phyloP scores from a whole-genome alignment of 441 rosid species.

The Monsonia emarginata region DNA sequence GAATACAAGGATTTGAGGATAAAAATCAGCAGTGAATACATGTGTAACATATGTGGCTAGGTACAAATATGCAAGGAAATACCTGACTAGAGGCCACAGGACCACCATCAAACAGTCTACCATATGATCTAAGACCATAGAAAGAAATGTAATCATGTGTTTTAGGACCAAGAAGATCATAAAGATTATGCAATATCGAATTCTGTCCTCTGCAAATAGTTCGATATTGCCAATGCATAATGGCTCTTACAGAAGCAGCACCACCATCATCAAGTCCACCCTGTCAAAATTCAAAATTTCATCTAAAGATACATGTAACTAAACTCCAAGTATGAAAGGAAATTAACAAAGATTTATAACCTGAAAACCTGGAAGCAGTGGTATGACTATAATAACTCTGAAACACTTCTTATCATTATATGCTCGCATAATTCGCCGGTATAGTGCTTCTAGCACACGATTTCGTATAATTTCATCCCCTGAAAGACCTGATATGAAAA shows the following conservation, averaged over 20 bases:
- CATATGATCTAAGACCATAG: constrained; percentile 84
- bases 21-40: neutral
- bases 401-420: constrained; percentile 73
- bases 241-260: constrained; percentile 97
- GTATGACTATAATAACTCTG: constrained; percentile 83
- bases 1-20: neutral
- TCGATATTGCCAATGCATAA: constrained; percentile 98
- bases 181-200: constrained; percentile 77
- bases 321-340: constrained; percentile 12
- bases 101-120: constrained; percentile 76
- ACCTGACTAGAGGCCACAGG: constrained; percentile 94
- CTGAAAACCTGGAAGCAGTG: constrained; percentile 97
- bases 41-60: neutral
- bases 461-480: constrained; percentile 76
- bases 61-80: constrained; percentile 4
- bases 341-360: constrained; percentile 28
- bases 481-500: constrained; percentile 97
- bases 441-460: constrained; percentile 82
- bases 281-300: constrained; percentile 30
- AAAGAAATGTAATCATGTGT: constrained; percentile 80
- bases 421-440: constrained; percentile 71
- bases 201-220: constrained; percentile 85
- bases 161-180: constrained; percentile 61
- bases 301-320: neutral
- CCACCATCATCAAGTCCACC: constrained; percentile 96